Percentiles rank a stretch among this genome's conserved stretches.
phyloP scores from a whole-genome alignment of 257 asterid genomes.

The Solanum etuberosum region DNA sequence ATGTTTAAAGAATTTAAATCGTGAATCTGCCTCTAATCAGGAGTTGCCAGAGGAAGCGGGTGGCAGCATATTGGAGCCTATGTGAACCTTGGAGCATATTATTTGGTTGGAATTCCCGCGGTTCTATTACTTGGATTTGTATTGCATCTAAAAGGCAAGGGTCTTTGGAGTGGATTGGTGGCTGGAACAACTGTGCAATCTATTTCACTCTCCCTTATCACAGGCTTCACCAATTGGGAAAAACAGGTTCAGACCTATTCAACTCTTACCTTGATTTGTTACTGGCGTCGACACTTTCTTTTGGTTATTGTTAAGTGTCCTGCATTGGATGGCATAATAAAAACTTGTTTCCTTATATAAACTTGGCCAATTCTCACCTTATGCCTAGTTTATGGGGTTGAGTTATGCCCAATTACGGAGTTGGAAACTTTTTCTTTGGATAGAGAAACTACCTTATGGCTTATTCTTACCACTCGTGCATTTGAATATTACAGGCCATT shows the following conservation, averaged over 20 bases:
- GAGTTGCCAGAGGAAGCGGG: slow-evolving; percentile 88
- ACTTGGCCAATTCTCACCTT: neutral
- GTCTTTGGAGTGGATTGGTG: slow-evolving; percentile 70
- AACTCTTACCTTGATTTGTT: neutral
- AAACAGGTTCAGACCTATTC: slow-evolving; percentile 35
- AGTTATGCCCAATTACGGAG: neutral
- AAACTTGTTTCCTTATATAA: neutral
- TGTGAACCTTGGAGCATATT: slow-evolving; percentile 40
- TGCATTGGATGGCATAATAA: too few relatives aligned
- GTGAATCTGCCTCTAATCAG: neutral
- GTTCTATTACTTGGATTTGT: slow-evolving; percentile 62
- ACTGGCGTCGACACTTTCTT: neutral
- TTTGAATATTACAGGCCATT: slow-evolving; percentile 24
- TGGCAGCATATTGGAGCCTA: slow-evolving; percentile 89
- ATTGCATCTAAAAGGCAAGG: slow-evolving; percentile 36
- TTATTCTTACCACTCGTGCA: neutral
- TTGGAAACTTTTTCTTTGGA: neutral
- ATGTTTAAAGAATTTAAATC: neutral
- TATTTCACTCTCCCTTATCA: slow-evolving; percentile 31
- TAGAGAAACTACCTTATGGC: neutral
- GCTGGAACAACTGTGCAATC: slow-evolving; percentile 55
- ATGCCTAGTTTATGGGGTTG: neutral
- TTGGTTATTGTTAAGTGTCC: neutral
- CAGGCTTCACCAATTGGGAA: slow-evolving; percentile 57
- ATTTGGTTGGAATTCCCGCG: slow-evolving; percentile 63